Base-by-base conservation (phyloP, 1,139 yeast species). In the Suhomyces ambrosiae region DNA sequence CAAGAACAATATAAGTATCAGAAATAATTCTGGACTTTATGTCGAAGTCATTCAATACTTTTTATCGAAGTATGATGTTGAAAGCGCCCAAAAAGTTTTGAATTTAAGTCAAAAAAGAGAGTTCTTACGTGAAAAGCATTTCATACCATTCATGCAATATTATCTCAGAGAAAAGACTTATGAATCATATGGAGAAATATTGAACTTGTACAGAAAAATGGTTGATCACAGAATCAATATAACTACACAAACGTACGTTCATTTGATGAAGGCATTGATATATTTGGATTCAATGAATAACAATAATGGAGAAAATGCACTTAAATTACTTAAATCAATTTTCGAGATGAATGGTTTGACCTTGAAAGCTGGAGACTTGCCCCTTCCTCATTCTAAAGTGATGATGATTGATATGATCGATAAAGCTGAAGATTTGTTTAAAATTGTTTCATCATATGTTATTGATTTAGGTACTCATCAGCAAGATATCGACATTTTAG, bases 211-310 rank as follows among this genome's bases (percentile, higher is more conserved):
- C 49, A 58, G 68, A 29, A 58, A 62, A 31, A 68, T 76, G 72
- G 66, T 65, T 3, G 54, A 56, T 3, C 48, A 51, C 7, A 56
- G 64, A 7, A 48, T 68, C 4, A 49, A 54, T 1, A 51, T 71
- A 2, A 56, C 66, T 7, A 56, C 76, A 0, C 54, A 54, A 13
- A 60, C 77, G 0, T 71, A 77, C 40, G 60, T 59, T 23, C 63
- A 57, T 44, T 48, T 77, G 38, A 60, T 77, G 48, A 59, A 63
- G 33, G 64, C 81, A 0, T 58, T 76, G 14, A 59, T 74, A 6
- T 60, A 60, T 40, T 50, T 65, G 32, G 77, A 74, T 43, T 44
- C 62, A 13, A 50, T 49, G 33, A 53, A 54, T 28, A 47, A 54
- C 3, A 53, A 52, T 14, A 53, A 50, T 12, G 60, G 49, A 33